Evolutionary conservation across 2,329 filamentous ascomycete genomes (phyloP), one percentile per base, ranked within the genome.

Genomic region (Nemania serpens): DNA sequence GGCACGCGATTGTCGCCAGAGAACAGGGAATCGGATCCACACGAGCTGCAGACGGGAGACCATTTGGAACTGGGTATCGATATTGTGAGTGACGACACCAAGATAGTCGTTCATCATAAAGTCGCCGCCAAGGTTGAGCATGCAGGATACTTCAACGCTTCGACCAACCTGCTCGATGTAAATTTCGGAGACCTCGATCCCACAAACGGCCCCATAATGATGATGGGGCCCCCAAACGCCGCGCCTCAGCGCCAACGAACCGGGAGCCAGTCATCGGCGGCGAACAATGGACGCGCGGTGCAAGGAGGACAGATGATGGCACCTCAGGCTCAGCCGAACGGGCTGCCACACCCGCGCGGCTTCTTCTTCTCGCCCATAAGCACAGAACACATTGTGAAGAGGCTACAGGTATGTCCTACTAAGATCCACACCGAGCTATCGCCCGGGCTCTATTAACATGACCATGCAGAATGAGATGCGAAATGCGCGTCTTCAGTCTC

Each of bases 41-140:
- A 97, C 73, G 94, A 98, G 73, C 80, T 99, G 36, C 89, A 93
- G 71, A 93, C 94, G 61, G 89, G 92, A 67, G 95, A 99, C 73
- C 91, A 95, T 65, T 81, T 99, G 55, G 95, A 99, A 74, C 83
- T 99, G 37, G 95, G 95, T 58, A 99, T 99, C 70, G 95, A 99
- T 73, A 99, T 99, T 72, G 94, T 99, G 53, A 97, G 92, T 76
- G 95, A 99, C 75, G 95, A 99, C 74, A 94, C 98, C 75, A 98
- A 97, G 78, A 97, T 93, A 0, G 93, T 99, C 29, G 93, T 99
- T 13, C 95, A 99, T 73, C 95, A 98, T 79, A 99, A 99, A 74
- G 95, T 99, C 49, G 93, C 94, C 18, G 93, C 95, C 58, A 96
- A 96, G 74, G 93, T 99, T 58, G 95, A 99, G 75, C 92, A 97